Conservation (phyloP, 2,329 filamentous ascomycete species). For the Metarhizium rileyi region DNA sequence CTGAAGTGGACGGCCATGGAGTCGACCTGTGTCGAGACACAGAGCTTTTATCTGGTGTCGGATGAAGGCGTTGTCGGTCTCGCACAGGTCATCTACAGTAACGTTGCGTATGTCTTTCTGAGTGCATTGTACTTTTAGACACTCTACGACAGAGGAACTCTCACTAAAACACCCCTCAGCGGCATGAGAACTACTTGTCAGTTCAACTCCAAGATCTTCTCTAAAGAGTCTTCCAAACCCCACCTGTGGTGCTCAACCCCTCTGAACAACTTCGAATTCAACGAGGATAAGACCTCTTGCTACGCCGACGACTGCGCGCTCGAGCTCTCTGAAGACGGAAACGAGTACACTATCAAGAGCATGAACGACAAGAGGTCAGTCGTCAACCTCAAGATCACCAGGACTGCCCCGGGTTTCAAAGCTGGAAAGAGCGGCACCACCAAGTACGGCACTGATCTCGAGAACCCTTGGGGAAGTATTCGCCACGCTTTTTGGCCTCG, state of each 20-base stretch:
- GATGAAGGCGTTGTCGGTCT: conserved; percentile 70
- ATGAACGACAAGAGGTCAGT: conserved; percentile 70
- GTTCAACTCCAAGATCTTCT: conserved; percentile 92
- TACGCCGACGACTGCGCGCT: conserved; percentile 79
- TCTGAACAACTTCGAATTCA: conserved; percentile 72
- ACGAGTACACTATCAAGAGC: conserved; percentile 81
- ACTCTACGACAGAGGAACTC: too few relatives aligned
- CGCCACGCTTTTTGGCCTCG: conserved; percentile 92
- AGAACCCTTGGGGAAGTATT: conserved; percentile 86
- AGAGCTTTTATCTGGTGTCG: conserved; percentile 83
- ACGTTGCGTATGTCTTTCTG: conserved; percentile 76
- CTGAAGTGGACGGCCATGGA: conserved; percentile 75
- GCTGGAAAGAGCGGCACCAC: conserved; percentile 76
- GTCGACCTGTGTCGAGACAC: conserved; percentile 85
- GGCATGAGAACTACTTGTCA: conserved; percentile 85
- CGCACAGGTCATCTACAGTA: conserved; percentile 93
- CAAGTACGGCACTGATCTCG: conserved; percentile 75
- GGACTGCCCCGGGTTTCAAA: conserved; percentile 69
- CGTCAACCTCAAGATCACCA: conserved; percentile 77
- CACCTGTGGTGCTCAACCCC: conserved; percentile 78
- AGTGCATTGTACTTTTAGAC: too few relatives aligned
- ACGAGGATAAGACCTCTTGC: conserved; percentile 72
- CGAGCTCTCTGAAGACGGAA: conserved; percentile 77
- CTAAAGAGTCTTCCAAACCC: conserved; percentile 59
- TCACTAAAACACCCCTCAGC: conserved; percentile 32